Percentiles rank a stretch among this genome's conserved stretches.
These are phyloP conservation scores for Phytophthora lateralis DNA, from an alignment of 352 stramenopile species.

Conservation along the genomic window DNA sequence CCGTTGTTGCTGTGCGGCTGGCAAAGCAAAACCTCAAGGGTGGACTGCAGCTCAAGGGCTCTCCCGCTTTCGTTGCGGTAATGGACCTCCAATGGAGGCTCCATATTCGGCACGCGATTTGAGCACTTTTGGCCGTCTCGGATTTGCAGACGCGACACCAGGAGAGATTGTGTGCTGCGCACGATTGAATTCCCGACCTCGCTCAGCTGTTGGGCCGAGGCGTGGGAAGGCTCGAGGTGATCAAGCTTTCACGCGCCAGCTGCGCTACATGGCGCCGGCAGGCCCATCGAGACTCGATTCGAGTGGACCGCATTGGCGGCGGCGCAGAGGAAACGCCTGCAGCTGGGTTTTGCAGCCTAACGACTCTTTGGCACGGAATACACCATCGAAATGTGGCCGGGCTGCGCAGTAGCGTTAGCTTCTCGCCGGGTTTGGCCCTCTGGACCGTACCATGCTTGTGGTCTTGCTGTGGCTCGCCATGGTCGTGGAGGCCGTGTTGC, in stretches of 20 bases:
- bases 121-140: background rate
- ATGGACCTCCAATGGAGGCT: too few species aligned
- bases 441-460: background rate
- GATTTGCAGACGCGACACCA: slow-evolving; percentile 1
- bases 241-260: slow-evolving; percentile 18
- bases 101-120: background rate
- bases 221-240: slow-evolving; percentile 5
- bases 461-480: background rate
- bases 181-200: background rate
- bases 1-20: too few species aligned
- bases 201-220: slow-evolving; percentile 18
- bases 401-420: background rate
- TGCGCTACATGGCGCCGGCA: slow-evolving; percentile 20
- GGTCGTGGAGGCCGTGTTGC: background rate
- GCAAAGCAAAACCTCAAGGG: background rate
- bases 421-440: background rate
- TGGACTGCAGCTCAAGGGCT: background rate
- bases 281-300: slow-evolving; percentile 5
- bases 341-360: background rate
- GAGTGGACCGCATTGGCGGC: slow-evolving; percentile 15
- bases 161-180: background rate
- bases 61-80: background rate
- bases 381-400: slow-evolving; percentile 7
- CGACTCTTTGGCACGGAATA: background rate
- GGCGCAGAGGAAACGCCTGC: slow-evolving; percentile 6